A percentile compares a stretch with the other conserved stretches of the same genome.
These are phyloP conservation scores for Claviceps spartinae DNA, from an alignment of 2,329 filamentous ascomycete genomes.

Conservation along the genomic window DNA sequence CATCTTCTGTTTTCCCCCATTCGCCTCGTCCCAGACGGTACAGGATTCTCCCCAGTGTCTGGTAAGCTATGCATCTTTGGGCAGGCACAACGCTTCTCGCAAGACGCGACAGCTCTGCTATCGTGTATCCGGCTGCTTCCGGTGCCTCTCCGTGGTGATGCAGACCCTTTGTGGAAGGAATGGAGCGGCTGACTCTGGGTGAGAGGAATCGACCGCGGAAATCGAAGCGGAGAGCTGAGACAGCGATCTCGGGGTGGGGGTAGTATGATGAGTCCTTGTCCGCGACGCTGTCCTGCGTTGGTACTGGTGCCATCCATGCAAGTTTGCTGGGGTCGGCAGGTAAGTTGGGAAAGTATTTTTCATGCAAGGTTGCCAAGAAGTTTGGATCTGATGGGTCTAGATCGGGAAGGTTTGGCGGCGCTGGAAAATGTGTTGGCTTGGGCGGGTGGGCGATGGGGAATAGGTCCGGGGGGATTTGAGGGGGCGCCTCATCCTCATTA, in stretches of 20 bases:
- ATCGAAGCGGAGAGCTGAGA: slow-evolving; percentile 75
- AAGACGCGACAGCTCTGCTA: slow-evolving; percentile 70
- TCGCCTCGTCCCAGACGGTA: slow-evolving; percentile 67
- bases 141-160: slow-evolving; percentile 91
- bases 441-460: slow-evolving; percentile 27
- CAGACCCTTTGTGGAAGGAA: slow-evolving; percentile 66
- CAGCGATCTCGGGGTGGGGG: slow-evolving; percentile 57
- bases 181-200: slow-evolving; percentile 56
- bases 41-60: slow-evolving; percentile 74
- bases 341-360: slow-evolving; percentile 86
- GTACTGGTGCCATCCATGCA: slow-evolving; percentile 75
- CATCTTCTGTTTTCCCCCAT: slow-evolving; percentile 45
- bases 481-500: slow-evolving; percentile 29
- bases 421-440: slow-evolving; percentile 48
- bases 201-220: slow-evolving; percentile 72
- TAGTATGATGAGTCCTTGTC: slow-evolving; percentile 69
- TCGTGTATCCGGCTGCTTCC: slow-evolving; percentile 86
- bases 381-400: slow-evolving; percentile 73
- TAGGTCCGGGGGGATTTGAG: slow-evolving; percentile 27
- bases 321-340: slow-evolving; percentile 74
- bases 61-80: slow-evolving; percentile 83
- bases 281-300: slow-evolving; percentile 48
- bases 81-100: slow-evolving; percentile 70
- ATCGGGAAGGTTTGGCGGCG: slow-evolving; percentile 42
- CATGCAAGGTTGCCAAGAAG: slow-evolving; percentile 73